phyloP scores from a whole-genome alignment of 768 basidiomycete genomes.

The Lyophyllum decastes region DNA sequence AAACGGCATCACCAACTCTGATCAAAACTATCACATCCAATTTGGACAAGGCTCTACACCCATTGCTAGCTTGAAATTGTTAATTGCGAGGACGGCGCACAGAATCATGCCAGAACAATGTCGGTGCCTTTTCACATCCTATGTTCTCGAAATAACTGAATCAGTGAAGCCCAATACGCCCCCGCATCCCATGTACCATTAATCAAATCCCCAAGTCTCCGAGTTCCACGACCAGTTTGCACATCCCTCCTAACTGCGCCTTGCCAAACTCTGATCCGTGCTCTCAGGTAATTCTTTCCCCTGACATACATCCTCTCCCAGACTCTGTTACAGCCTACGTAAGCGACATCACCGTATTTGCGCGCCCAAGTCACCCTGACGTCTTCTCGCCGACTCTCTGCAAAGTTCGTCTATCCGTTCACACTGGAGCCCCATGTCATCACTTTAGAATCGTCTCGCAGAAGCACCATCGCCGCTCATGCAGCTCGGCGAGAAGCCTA shows the following conservation, averaged over 20 bases:
- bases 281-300: slow-evolving; percentile 77
- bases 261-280: background rate
- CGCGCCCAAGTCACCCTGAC: slow-evolving; percentile 1
- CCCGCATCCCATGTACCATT: slow-evolving; percentile 77
- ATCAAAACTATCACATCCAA: too few relatives aligned
- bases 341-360: slow-evolving; percentile 10
- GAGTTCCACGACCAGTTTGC: slow-evolving; percentile 78
- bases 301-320: slow-evolving; percentile 92
- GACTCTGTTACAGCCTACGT: slow-evolving; percentile 91
- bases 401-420: slow-evolving; percentile 94
- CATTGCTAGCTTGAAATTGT: background rate
- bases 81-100: background rate
- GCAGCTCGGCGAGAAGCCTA: slow-evolving; percentile 69
- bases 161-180: slow-evolving; percentile 67
- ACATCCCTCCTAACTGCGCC: background rate
- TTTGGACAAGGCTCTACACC: background rate
- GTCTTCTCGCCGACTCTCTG: background rate
- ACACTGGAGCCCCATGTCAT: slow-evolving; percentile 87
- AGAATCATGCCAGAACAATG: slow-evolving; percentile 23
- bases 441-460: slow-evolving; percentile 71
- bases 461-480: slow-evolving; percentile 65
- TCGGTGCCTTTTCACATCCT: slow-evolving; percentile 5
- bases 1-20: background rate
- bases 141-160: background rate
- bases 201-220: slow-evolving; percentile 90